A percentile compares a stretch with the other conserved stretches of the same genome.
These are phyloP conservation scores for Taiozyma onychis DNA, from an alignment of 1,139 yeast genomes.

Conservation along the genomic window DNA sequence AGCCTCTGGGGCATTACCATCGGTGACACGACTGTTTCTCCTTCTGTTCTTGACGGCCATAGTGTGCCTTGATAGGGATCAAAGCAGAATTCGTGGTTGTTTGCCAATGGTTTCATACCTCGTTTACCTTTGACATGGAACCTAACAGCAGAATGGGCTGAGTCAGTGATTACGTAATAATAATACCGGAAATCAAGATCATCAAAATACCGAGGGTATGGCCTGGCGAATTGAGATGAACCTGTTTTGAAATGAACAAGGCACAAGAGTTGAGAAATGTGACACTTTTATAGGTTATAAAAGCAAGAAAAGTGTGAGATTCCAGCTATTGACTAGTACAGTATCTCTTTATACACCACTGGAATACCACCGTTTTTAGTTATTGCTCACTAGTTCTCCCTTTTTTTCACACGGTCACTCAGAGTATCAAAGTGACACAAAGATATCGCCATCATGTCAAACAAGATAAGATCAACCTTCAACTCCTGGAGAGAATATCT, in stretches of 20 bases:
- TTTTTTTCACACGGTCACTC: neutral
- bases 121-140: neutral
- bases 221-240: neutral
- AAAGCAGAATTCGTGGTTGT: neutral
- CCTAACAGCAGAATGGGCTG: neutral
- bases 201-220: neutral
- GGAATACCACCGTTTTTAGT: neutral
- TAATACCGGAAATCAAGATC: neutral
- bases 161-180: neutral
- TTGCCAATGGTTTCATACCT: neutral
- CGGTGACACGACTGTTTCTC: neutral
- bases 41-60: neutral
- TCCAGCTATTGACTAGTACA: neutral
- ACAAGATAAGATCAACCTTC: conserved; percentile 60
- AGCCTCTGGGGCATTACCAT: neutral
- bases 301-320: neutral
- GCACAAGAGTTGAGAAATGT: neutral
- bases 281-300: neutral
- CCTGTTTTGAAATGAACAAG: neutral
- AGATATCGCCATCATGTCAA: conserved; percentile 5
- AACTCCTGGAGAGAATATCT: conserved; percentile 86
- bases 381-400: neutral
- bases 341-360: neutral
- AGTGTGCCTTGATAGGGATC: neutral
- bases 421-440: neutral